phyloP scores from a whole-genome alignment of 495 filamentous ascomycete species.

The Rostrohypoxylon terebratum region DNA sequence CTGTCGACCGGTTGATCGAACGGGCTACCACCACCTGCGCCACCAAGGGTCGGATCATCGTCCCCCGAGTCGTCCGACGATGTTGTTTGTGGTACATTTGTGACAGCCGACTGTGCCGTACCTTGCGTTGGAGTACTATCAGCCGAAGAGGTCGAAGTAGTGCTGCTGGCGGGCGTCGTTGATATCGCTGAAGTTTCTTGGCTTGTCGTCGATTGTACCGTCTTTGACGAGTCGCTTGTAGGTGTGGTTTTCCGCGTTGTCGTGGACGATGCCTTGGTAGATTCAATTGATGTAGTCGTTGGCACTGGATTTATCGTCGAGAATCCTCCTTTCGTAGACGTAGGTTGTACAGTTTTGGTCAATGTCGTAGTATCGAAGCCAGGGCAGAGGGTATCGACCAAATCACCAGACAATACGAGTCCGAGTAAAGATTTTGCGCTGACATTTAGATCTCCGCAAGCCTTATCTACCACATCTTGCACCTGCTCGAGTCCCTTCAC shows the following conservation, averaged over 20 bases:
- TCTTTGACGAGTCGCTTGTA: constrained; percentile 27
- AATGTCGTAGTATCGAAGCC: constrained; percentile 35
- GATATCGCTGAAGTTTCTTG: constrained; percentile 27
- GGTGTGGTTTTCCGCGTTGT: constrained; percentile 16
- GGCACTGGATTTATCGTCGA: constrained; percentile 34
- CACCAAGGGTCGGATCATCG: constrained; percentile 28
- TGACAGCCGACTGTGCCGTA: constrained; percentile 22
- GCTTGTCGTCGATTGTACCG: constrained; percentile 22
- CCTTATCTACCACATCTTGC: constrained; percentile 43
- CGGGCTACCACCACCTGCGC: constrained; percentile 36
- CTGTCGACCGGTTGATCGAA: constrained; percentile 35
- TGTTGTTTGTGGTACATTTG: constrained; percentile 29
- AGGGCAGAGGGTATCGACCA: constrained; percentile 54
- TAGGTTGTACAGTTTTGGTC: constrained; percentile 34
- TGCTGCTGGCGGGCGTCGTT: background rate
- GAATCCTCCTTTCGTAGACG: constrained; percentile 29
- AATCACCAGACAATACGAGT: constrained; percentile 49
- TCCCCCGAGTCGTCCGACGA: constrained; percentile 22
- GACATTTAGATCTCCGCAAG: constrained; percentile 48
- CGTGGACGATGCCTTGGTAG: constrained; percentile 24
- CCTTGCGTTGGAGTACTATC: constrained; percentile 27
- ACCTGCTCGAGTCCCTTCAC: constrained; percentile 46
- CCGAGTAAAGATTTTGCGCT: constrained; percentile 50
- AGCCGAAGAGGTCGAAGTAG: constrained; percentile 17
- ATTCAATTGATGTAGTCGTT: constrained; percentile 16